Percentiles rank a stretch among this genome's conserved stretches.
phyloP scores from a whole-genome alignment of 2,329 filamentous ascomycete species.

The Venturia oleaginea region DNA sequence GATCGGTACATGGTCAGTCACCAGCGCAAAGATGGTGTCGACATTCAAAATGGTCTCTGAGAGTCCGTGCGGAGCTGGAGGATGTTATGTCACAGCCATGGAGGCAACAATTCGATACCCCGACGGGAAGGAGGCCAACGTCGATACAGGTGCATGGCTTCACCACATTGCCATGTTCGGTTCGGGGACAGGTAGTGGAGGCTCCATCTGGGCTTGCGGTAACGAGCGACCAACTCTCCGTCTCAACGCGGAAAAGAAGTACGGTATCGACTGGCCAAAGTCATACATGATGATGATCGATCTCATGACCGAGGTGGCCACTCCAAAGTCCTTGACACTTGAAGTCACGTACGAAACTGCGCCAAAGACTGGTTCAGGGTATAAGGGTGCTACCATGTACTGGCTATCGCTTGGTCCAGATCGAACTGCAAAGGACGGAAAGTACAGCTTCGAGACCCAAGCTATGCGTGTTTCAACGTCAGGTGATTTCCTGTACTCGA shows the following conservation, averaged over 20 bases:
- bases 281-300: slow-evolving; percentile 13
- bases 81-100: slow-evolving; percentile 13
- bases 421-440: slow-evolving; percentile 1
- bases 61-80: not conserved
- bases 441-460: slow-evolving; percentile 9
- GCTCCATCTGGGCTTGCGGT: slow-evolving; percentile 12
- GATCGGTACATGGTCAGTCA: slow-evolving; percentile 5
- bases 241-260: slow-evolving; percentile 10
- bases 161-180: slow-evolving; percentile 14
- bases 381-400: slow-evolving; percentile 14
- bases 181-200: slow-evolving; percentile 10
- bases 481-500: slow-evolving; percentile 13
- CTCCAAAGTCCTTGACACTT: slow-evolving; percentile 7
- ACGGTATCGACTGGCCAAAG: slow-evolving; percentile 11
- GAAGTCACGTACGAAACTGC: slow-evolving; percentile 11
- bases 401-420: slow-evolving; percentile 11
- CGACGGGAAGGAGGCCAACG: slow-evolving; percentile 12
- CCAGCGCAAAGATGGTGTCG: slow-evolving; percentile 3
- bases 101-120: slow-evolving; percentile 12
- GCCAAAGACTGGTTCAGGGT: not conserved
- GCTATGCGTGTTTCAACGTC: not conserved
- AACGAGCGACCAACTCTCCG: slow-evolving; percentile 14
- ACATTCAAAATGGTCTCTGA: slow-evolving; percentile 1
- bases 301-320: slow-evolving; percentile 8
- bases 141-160: slow-evolving; percentile 12